Conservation (phyloP, 139 green algal species). For the Asterochloris sp. region DNA sequence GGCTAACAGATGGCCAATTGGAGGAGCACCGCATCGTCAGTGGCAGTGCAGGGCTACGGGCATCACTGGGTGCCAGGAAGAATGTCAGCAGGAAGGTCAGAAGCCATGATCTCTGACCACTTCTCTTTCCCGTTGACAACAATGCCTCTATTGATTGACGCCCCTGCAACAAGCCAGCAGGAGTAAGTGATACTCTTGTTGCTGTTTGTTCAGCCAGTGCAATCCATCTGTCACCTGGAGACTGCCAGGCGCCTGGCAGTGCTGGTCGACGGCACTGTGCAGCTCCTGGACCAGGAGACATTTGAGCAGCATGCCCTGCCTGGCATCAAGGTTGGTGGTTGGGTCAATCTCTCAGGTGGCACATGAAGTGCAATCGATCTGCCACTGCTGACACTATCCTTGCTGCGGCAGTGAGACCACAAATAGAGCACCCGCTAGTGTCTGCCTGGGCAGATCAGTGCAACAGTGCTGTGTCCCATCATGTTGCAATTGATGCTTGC, state of each 20-base stretch:
- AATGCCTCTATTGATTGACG: background rate
- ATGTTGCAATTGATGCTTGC: too few species aligned
- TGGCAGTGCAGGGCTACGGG: background rate
- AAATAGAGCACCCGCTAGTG: background rate
- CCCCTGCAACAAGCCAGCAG: background rate
- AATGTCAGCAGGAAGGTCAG: constrained; percentile 39
- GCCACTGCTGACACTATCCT: background rate
- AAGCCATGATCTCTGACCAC: background rate
- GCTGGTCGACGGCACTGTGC: constrained; percentile 18
- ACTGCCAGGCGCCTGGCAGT: constrained; percentile 6
- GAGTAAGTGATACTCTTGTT: background rate
- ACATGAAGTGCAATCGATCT: background rate
- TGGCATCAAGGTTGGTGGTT: constrained; percentile 18
- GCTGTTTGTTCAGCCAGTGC: constrained; percentile 16
- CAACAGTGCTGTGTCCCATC: background rate
- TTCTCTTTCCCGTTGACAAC: background rate
- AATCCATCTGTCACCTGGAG: constrained; percentile 16
- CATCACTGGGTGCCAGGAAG: constrained; percentile 35
- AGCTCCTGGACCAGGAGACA: constrained; percentile 25
- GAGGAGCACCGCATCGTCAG: constrained; percentile 37
- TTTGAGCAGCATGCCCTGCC: constrained; percentile 20
- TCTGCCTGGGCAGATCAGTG: background rate
- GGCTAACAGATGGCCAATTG: constrained; percentile 45
- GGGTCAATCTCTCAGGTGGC: background rate
- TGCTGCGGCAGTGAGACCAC: too few species aligned